These are phyloP conservation scores for Wickerhamiella domercqiae DNA, from an alignment of 805 yeast species.

Conservation along the genomic window DNA sequence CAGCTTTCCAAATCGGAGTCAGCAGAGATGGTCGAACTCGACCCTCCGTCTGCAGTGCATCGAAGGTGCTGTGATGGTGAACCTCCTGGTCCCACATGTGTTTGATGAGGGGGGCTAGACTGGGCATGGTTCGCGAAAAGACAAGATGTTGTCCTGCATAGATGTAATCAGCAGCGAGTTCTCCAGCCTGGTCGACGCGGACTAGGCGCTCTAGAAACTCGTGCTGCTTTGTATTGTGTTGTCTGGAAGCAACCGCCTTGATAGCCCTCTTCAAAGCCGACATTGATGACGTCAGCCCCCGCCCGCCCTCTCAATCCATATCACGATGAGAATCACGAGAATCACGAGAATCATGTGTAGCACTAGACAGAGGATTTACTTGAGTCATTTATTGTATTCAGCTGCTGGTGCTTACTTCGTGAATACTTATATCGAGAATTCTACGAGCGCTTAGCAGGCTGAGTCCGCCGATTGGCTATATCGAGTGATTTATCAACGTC, in stretches of 20 bases:
- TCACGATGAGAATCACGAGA: too few species aligned
- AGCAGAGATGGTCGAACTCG: slow-evolving; percentile 82
- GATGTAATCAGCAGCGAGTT: slow-evolving; percentile 85
- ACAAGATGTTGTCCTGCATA: slow-evolving; percentile 82
- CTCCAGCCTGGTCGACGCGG: slow-evolving; percentile 97
- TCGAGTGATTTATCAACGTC: too few species aligned
- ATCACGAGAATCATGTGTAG: too few species aligned
- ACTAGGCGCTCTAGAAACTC: slow-evolving; percentile 26
- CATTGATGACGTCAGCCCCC: too few species aligned
- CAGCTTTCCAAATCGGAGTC: slow-evolving; percentile 87
- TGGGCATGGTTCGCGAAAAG: slow-evolving; percentile 53
- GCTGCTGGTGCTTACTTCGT: too few species aligned
- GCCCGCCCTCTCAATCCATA: too few species aligned
- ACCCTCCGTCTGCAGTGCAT: slow-evolving; percentile 53
- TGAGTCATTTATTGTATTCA: too few species aligned
- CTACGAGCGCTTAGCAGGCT: too few species aligned
- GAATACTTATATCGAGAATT: too few species aligned
- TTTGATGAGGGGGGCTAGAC: slow-evolving; percentile 59
- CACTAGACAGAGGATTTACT: too few species aligned
- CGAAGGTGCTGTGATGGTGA: slow-evolving; percentile 77
- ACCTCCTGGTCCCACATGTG: slow-evolving; percentile 99
- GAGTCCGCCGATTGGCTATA: too few species aligned
- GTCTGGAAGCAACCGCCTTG: slow-evolving; percentile 16
- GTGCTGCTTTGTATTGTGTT: slow-evolving; percentile 15
- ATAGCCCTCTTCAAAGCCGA: slow-evolving; percentile 13